Evolutionary conservation across 1,284 basidiomycete genomes (phyloP).

Genomic region (Naganishia albida): DNA sequence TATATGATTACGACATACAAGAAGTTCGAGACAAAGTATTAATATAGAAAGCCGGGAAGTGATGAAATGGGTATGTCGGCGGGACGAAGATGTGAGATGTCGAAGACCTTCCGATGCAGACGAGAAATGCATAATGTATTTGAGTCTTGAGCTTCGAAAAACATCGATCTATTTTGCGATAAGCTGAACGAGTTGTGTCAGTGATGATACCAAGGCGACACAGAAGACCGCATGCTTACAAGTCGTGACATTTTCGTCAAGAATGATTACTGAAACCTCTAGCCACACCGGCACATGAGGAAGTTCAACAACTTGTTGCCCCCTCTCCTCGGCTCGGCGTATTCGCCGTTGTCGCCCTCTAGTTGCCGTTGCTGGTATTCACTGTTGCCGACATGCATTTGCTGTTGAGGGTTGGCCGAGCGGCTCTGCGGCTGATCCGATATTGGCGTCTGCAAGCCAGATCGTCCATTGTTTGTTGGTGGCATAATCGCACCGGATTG

Average conservation of each 20-base stretch:
- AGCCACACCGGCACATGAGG: slow-evolving; percentile 46
- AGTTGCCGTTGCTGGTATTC: slow-evolving; percentile 42
- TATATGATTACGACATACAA: slow-evolving; percentile 20
- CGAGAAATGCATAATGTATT: slow-evolving; percentile 15
- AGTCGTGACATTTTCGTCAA: slow-evolving; percentile 24
- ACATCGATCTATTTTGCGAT: slow-evolving; percentile 23
- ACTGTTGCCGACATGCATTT: slow-evolving; percentile 34
- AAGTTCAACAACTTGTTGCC: slow-evolving; percentile 48
- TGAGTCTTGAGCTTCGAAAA: slow-evolving; percentile 3
- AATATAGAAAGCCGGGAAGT: background rate
- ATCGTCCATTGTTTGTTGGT: slow-evolving; percentile 38
- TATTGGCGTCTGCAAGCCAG: slow-evolving; percentile 41
- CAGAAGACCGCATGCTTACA: background rate
- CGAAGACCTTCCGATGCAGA: slow-evolving; percentile 4
- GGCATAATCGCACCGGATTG: slow-evolving; percentile 44
- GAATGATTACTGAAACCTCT: slow-evolving; percentile 9
- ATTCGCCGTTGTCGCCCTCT: slow-evolving; percentile 45
- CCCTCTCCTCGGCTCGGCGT: slow-evolving; percentile 42
- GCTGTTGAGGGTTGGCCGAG: slow-evolving; percentile 36
- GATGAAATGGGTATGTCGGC: background rate
- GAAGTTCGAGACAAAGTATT: background rate
- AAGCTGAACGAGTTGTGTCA: background rate
- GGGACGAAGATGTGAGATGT: slow-evolving; percentile 12
- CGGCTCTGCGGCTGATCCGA: slow-evolving; percentile 42
- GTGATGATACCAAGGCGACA: background rate